Conservation (phyloP, 768 basidiomycete genomes). For the Gautieria morchelliformis region DNA sequence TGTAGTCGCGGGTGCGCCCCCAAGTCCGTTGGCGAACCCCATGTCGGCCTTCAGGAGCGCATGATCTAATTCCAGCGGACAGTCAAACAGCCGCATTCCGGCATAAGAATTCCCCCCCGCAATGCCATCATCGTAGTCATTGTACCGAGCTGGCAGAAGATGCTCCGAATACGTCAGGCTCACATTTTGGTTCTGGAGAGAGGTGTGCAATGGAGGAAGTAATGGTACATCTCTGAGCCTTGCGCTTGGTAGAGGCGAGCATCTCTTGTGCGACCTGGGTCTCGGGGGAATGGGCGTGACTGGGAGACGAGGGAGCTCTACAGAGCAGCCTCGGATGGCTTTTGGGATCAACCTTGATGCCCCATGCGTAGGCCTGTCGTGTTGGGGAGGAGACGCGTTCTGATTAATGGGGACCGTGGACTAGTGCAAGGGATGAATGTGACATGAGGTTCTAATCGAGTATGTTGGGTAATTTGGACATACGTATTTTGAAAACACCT, state of each 20-base stretch:
- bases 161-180: background rate
- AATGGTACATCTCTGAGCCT: no score
- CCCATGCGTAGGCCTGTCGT: no score
- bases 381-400: background rate
- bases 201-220: no score
- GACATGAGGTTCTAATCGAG: background rate
- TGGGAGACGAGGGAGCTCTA: no score
- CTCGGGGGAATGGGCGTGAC: no score
- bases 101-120: background rate
- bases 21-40: background rate
- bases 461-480: constrained; percentile 27
- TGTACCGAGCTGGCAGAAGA: background rate
- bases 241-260: no score
- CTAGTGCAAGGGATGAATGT: background rate
- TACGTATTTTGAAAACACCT: constrained; percentile 80
- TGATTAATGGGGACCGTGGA: background rate
- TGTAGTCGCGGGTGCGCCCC: background rate
- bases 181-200: background rate
- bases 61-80: background rate
- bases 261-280: no score
- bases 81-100: background rate
- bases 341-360: no score
- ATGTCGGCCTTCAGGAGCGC: background rate
- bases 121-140: background rate
- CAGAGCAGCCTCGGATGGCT: no score